Evolutionary conservation across 441 rosid genomes (phyloP), one percentile per base, ranked within the genome.

Genomic region (Gossypium schwendimanii): DNA sequence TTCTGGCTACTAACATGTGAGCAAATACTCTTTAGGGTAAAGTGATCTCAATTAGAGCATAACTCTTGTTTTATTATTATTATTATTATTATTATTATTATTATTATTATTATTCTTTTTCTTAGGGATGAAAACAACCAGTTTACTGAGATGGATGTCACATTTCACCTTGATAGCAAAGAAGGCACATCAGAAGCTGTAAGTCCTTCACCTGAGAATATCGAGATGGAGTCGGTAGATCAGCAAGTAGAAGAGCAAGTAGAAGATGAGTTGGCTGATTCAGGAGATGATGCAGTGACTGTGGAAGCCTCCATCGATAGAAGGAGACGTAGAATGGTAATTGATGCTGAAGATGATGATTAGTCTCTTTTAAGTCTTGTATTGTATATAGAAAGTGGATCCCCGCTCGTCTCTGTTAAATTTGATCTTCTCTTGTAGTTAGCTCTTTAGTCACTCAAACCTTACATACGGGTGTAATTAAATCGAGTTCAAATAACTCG

Each of bases 251-350:
- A 85, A n/a, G 87, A 84, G 63, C 73, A 74, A 67, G 70, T 70
- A 3, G 92, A 85, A 14, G 87, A 85, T 70, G 85, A 84, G 63
- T 69, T 85, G 79, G 90, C 78, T 61, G 86, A 86, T 73, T 76
- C 70, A 58, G 84, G 60, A 71, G 89, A 81, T 53, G 89, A 77
- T 28, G 73, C 24, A 36, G 31, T 73, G 20, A 17, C 77, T 18
- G 26, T 73, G 8, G 73, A 67, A 73, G 84, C 78, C 69, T 76
- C 89, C 39, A 79, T 79, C 55, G 74, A 70, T 70, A 86, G 87
- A 78, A 88, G 97, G 79, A 89, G 86, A 73, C 8, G 83, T 80
- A 85, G 90, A 82, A 82, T 92, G 86, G 86, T 91, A 21, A 71
- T 83, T 63, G 97, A 89, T 75, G 73, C 63, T 3, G 93, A 90